A percentile compares a stretch with the other conserved stretches of the same genome.
Conservation (phyloP, 1,139 yeast genomes). For the Suhomyces maxii region DNA sequence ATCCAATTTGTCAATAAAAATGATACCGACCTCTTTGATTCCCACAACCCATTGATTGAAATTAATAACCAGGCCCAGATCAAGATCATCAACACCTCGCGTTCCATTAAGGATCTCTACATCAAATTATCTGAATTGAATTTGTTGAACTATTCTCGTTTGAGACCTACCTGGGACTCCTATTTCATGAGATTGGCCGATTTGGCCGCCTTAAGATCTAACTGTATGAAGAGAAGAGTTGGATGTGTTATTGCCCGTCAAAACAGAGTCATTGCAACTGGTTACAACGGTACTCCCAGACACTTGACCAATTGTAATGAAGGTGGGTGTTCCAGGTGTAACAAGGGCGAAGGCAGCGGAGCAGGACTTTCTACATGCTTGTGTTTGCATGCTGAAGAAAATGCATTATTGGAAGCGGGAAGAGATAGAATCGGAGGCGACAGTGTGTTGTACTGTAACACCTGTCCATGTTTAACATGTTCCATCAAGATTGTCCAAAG, state of each 20-base stretch:
- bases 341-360: slow-evolving; percentile 65
- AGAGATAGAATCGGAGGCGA: slow-evolving; percentile 64
- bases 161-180: slow-evolving; percentile 94
- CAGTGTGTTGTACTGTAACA: slow-evolving; percentile 80
- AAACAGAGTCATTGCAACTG: slow-evolving; percentile 87
- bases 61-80: slow-evolving; percentile 60
- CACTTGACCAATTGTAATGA: slow-evolving; percentile 85
- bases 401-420: slow-evolving; percentile 92
- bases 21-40: slow-evolving; percentile 44
- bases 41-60: slow-evolving; percentile 41
- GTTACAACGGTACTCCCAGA: slow-evolving; percentile 96
- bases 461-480: slow-evolving; percentile 97
- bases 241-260: slow-evolving; percentile 94
- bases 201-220: slow-evolving; percentile 86
- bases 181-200: slow-evolving; percentile 93
- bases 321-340: slow-evolving; percentile 93
- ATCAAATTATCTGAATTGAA: slow-evolving; percentile 54
- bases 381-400: slow-evolving; percentile 96
- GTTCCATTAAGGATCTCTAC: slow-evolving; percentile 48
- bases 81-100: slow-evolving; percentile 60
- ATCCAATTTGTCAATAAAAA: slow-evolving; percentile 48
- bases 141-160: slow-evolving; percentile 56
- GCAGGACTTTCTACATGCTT: slow-evolving; percentile 72
- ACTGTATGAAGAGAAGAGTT: slow-evolving; percentile 95
- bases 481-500: slow-evolving; percentile 91